These are phyloP conservation scores for Ganoderma lucidum DNA, from an alignment of 1,284 basidiomycete genomes.

Conservation along the genomic window DNA sequence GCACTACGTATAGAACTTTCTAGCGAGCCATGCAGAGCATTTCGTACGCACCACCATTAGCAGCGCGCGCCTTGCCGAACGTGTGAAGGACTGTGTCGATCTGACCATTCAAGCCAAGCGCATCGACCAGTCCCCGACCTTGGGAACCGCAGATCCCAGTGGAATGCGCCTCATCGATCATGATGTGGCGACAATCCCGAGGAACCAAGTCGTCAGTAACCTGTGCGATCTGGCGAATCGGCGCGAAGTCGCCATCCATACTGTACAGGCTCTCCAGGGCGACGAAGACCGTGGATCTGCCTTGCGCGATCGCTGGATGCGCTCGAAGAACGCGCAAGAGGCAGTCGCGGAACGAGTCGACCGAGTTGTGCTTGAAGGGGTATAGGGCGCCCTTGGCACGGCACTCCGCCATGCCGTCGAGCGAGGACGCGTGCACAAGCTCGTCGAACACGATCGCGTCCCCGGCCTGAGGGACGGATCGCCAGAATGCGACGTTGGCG, in stretches of 20 bases:
- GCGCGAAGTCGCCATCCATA: conserved; percentile 93
- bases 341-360: conserved; percentile 40
- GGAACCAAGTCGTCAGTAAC: conserved; percentile 50
- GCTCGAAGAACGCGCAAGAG: conserved; percentile 46
- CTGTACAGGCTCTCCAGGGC: conserved; percentile 68
- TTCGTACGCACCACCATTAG: conserved; percentile 72
- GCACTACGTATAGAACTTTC: not conserved
- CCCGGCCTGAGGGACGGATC: conserved; percentile 76
- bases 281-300: conserved; percentile 65
- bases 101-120: conserved; percentile 56
- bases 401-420: conserved; percentile 84
- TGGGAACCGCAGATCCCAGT: conserved; percentile 81
- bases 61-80: conserved; percentile 70
- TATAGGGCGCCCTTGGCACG: conserved; percentile 47
- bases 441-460: conserved; percentile 88
- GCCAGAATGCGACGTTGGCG: conserved; percentile 61
- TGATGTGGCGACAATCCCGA: conserved; percentile 61
- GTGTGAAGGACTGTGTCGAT: conserved; percentile 69
- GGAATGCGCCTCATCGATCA: conserved; percentile 90
- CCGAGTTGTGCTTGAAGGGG: conserved; percentile 78
- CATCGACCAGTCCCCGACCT: conserved; percentile 71
- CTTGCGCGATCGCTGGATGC: conserved; percentile 38
- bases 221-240: conserved; percentile 61
- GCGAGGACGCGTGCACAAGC: conserved; percentile 89
- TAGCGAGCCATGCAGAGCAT: not conserved